phyloP scores from a whole-genome alignment of 2,329 filamentous ascomycete species.

The Sphaceloma murrayae region DNA sequence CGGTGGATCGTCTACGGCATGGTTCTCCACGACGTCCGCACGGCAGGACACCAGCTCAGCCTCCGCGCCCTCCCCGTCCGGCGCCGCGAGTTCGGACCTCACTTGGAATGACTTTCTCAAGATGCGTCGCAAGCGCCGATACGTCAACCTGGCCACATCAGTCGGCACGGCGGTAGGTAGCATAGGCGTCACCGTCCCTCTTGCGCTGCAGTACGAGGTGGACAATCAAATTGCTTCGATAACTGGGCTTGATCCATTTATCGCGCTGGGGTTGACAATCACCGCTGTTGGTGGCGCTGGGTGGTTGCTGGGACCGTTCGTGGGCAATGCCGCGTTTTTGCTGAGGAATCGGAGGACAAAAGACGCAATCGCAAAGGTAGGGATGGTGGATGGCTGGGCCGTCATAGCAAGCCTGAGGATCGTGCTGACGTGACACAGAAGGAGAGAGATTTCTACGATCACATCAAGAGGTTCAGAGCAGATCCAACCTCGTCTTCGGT shows the following conservation, averaged over 20 bases:
- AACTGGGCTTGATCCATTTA: slow-evolving; percentile 77
- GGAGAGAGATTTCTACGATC: slow-evolving; percentile 85
- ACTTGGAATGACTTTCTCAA: slow-evolving; percentile 88
- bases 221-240: slow-evolving; percentile 57
- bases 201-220: slow-evolving; percentile 61
- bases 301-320: slow-evolving; percentile 76
- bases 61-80: no score
- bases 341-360: slow-evolving; percentile 61
- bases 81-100: no score
- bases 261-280: slow-evolving; percentile 73
- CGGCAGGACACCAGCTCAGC: no score
- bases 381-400: no score
- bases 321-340: slow-evolving; percentile 75
- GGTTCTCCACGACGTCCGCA: slow-evolving; percentile 13
- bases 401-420: neutral
- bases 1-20: neutral
- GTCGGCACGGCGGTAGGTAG: slow-evolving; percentile 53
- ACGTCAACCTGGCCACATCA: slow-evolving; percentile 72
- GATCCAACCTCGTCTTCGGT: slow-evolving; percentile 84
- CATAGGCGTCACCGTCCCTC: slow-evolving; percentile 52
- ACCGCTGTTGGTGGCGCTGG: slow-evolving; percentile 68
- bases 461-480: slow-evolving; percentile 85
- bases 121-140: slow-evolving; percentile 74
- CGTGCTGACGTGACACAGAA: slow-evolving; percentile 46
- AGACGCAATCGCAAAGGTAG: slow-evolving; percentile 59